Evolutionary conservation across 2,329 filamentous ascomycete species (phyloP).

Genomic region (Sarocladiaceae sp.): DNA sequence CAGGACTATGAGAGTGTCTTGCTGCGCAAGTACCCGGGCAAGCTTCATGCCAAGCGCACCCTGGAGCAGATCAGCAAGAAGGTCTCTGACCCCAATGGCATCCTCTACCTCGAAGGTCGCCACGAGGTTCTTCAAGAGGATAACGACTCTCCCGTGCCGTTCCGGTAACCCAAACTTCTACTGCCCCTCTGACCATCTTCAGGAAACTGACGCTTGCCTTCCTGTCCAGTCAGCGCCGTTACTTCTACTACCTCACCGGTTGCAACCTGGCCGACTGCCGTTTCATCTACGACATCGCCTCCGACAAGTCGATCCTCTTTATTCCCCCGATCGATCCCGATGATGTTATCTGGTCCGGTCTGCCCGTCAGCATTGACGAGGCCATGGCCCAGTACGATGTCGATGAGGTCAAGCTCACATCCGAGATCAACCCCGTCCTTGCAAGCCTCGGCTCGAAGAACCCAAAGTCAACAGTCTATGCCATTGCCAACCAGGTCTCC

Average conservation of each 20-base stretch:
- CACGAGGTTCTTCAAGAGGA: slow-evolving; percentile 79
- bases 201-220: background rate
- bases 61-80: slow-evolving; percentile 67
- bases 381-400: slow-evolving; percentile 74
- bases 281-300: slow-evolving; percentile 72
- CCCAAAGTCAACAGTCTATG: slow-evolving; percentile 52
- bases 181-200: background rate
- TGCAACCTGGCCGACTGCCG: slow-evolving; percentile 73
- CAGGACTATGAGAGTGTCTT: slow-evolving; percentile 46
- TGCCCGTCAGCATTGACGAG: slow-evolving; percentile 71
- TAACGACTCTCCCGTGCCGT: slow-evolving; percentile 75
- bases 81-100: slow-evolving; percentile 55
- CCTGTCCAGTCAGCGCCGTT: slow-evolving; percentile 82
- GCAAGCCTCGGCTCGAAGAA: slow-evolving; percentile 40
- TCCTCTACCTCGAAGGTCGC: slow-evolving; percentile 85
- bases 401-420: slow-evolving; percentile 67
- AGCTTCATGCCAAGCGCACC: slow-evolving; percentile 79
- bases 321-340: slow-evolving; percentile 87
- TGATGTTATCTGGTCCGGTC: slow-evolving; percentile 85
- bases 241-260: slow-evolving; percentile 92
- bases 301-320: slow-evolving; percentile 73
- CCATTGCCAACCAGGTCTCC: slow-evolving; percentile 72
- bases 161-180: slow-evolving; percentile 65
- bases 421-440: slow-evolving; percentile 69
- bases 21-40: slow-evolving; percentile 70